Evolutionary conservation across 148 eudicot species (phyloP).

Genomic region (Talinum fruticosum): DNA sequence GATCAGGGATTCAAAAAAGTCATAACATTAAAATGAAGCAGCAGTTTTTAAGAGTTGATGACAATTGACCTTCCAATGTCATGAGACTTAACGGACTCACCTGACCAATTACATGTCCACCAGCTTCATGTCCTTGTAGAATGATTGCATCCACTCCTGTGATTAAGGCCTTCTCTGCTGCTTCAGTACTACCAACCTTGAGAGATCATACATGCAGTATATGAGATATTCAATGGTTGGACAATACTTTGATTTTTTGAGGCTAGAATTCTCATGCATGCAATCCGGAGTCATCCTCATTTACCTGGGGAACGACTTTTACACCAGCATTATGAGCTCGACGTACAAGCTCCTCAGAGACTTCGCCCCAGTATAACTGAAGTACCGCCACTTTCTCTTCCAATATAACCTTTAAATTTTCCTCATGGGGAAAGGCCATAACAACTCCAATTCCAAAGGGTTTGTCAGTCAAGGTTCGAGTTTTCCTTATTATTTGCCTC

Average conservation of each 20-base stretch:
- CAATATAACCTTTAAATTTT: slow-evolving; percentile 71
- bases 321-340: slow-evolving; percentile 85
- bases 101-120: slow-evolving; percentile 96
- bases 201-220: slow-evolving; percentile 8
- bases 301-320: slow-evolving; percentile 90
- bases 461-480: slow-evolving; percentile 66
- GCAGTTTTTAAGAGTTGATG: background rate
- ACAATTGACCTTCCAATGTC: background rate
- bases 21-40: background rate
- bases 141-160: slow-evolving; percentile 87
- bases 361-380: slow-evolving; percentile 91
- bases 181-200: slow-evolving; percentile 78
- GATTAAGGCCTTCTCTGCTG: slow-evolving; percentile 58
- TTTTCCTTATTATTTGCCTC: slow-evolving; percentile 81
- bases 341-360: slow-evolving; percentile 59
- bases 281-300: background rate
- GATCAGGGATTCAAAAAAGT: background rate
- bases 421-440: slow-evolving; percentile 85
- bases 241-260: background rate
- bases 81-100: slow-evolving; percentile 27
- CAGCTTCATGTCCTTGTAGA: slow-evolving; percentile 93
- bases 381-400: slow-evolving; percentile 83
- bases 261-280: background rate
- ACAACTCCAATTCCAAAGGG: slow-evolving; percentile 88
- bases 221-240: slow-evolving; percentile 10